These are phyloP conservation scores for Fermentozyma sake DNA, from an alignment of 1,139 yeast genomes.

Conservation along the genomic window DNA sequence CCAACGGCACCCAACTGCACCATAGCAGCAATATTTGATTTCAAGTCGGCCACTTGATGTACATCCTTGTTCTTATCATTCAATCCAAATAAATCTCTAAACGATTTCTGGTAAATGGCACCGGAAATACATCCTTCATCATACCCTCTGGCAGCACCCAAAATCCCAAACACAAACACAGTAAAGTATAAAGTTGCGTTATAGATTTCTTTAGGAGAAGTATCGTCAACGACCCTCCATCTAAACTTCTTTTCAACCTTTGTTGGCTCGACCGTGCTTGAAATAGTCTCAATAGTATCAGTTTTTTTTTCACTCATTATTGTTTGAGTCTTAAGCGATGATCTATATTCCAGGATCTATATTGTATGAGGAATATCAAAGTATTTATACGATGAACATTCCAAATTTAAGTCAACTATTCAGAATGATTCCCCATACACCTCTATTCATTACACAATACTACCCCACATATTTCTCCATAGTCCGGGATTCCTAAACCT, in stretches of 20 bases:
- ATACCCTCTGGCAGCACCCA: conserved; percentile 41
- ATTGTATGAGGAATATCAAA: too few species aligned
- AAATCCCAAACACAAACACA: conserved; percentile 49
- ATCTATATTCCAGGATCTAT: too few species aligned
- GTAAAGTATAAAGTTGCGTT: conserved; percentile 48
- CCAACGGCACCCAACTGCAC: conserved; percentile 59
- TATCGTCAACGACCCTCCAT: conserved; percentile 14
- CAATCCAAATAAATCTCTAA: conserved; percentile 43
- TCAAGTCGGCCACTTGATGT: conserved; percentile 38
- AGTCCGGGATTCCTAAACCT: too few species aligned
- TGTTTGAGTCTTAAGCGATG: too few species aligned
- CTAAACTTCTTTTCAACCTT: conserved; percentile 8
- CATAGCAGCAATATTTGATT: conserved; percentile 58
- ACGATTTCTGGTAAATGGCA: conserved; percentile 39
- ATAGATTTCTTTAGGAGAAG: conserved; percentile 46
- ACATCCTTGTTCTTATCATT: conserved; percentile 32
- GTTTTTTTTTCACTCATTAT: conserved; percentile 1
- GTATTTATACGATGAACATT: too few species aligned
- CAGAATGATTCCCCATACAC: too few species aligned
- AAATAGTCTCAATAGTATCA: conserved; percentile 2
- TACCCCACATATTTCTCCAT: too few species aligned
- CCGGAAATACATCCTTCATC: conserved; percentile 56
- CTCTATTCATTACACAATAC: too few species aligned
- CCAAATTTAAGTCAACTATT: too few species aligned
- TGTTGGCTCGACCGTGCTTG: conserved; percentile 1